These are phyloP conservation scores for Blastobotrys petasosporus DNA, from an alignment of 1,139 yeast species.

Conservation along the genomic window DNA sequence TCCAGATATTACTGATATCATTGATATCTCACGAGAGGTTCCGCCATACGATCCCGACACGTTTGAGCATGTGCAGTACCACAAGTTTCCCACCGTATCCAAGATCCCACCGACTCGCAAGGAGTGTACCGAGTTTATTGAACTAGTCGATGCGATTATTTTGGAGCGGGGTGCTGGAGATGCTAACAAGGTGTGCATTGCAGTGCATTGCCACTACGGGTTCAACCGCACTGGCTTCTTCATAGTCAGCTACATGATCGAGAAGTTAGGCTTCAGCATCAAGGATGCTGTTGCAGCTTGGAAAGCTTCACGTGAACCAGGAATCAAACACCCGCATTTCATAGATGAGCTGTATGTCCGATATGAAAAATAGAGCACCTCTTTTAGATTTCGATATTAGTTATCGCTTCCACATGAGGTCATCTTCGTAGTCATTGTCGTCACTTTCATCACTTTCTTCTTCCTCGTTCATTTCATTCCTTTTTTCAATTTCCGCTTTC, in stretches of 20 bases:
- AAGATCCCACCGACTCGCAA: conserved; percentile 66
- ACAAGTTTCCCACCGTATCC: conserved; percentile 72
- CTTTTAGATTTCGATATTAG: conserved; percentile 1
- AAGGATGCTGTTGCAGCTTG: conserved; percentile 61
- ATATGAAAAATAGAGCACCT: conserved; percentile 32
- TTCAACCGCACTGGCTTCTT: conserved; percentile 75
- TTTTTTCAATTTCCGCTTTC: conserved; percentile 2
- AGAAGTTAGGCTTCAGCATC: conserved; percentile 53
- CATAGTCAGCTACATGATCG: conserved; percentile 64
- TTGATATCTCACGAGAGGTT: conserved; percentile 70
- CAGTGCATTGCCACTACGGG: conserved; percentile 78
- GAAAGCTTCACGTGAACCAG: conserved; percentile 55
- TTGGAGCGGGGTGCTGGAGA: too few relatives aligned
- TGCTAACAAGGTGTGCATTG: conserved; percentile 33
- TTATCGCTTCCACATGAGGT: conserved; percentile 14
- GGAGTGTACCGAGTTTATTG: conserved; percentile 53
- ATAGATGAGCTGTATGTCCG: conserved; percentile 67
- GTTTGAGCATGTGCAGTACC: conserved; percentile 49
- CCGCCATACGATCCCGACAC: conserved; percentile 68
- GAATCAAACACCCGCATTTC: conserved; percentile 74
- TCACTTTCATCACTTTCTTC: conserved; percentile 7
- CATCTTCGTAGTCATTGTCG: conserved; percentile 13
- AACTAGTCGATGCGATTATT: conserved; percentile 45
- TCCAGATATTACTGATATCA: conserved; percentile 49
- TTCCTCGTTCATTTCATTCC: neutral